A percentile compares a stretch with the other conserved stretches of the same genome.
These are phyloP conservation scores for Penicillium hesseltinei DNA, from an alignment of 2,329 filamentous ascomycete species.

Conservation along the genomic window DNA sequence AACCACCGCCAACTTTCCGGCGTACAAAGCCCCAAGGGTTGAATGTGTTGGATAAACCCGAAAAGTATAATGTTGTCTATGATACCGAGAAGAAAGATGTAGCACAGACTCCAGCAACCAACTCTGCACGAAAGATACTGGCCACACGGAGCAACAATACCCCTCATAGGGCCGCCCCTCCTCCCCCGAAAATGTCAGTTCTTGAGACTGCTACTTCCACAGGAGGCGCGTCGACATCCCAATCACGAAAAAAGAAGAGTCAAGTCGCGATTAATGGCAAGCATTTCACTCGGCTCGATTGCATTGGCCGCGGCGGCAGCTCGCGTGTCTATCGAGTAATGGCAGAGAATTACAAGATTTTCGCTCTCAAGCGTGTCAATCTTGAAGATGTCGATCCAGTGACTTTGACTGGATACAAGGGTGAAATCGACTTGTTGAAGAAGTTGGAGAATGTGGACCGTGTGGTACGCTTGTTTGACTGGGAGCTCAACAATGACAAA, in stretches of 20 bases:
- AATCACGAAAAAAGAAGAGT: constrained; percentile 72
- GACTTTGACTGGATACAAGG: constrained; percentile 83
- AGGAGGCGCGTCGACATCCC: constrained; percentile 73
- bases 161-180: constrained; percentile 72
- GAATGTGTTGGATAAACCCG: constrained; percentile 56
- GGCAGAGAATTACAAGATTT: constrained; percentile 93
- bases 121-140: constrained; percentile 49
- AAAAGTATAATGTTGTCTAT: constrained; percentile 54
- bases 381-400: constrained; percentile 84
- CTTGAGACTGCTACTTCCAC: constrained; percentile 85
- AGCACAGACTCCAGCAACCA: constrained; percentile 46
- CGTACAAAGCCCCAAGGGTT: constrained; percentile 57
- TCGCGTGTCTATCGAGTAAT: constrained; percentile 95
- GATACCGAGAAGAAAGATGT: constrained; percentile 44
- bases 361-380: constrained; percentile 89
- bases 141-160: constrained; percentile 64
- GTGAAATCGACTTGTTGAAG: constrained; percentile 87
- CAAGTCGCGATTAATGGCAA: constrained; percentile 88
- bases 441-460: constrained; percentile 81
- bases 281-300: constrained; percentile 83
- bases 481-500: constrained; percentile 90
- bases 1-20: constrained; percentile 68
- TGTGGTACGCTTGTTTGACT: constrained; percentile 87
- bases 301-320: constrained; percentile 86
- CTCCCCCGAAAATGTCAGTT: constrained; percentile 94